Evolutionary conservation across 2,329 filamentous ascomycete genomes (phyloP).

Genomic region (Stemphylium vesicarium): DNA sequence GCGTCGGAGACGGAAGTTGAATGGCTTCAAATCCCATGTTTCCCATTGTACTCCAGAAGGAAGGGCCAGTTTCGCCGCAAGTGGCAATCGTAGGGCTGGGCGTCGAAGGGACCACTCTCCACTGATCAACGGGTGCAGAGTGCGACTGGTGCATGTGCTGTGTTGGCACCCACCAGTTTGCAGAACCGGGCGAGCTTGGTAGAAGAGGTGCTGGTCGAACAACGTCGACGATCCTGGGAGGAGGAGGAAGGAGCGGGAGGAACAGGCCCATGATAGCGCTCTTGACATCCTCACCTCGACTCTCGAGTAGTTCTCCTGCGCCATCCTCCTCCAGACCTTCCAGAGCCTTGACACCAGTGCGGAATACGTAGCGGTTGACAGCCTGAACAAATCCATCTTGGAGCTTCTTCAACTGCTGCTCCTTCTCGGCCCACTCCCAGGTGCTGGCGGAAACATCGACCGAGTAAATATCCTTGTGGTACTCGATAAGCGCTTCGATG

Average conservation of each 20-base stretch:
- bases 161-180: constrained; percentile 79
- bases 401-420: constrained; percentile 93
- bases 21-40: constrained; percentile 69
- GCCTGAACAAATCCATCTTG: constrained; percentile 97
- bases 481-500: constrained; percentile 90
- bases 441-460: constrained; percentile 87
- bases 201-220: constrained; percentile 85
- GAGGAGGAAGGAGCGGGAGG: constrained; percentile 82
- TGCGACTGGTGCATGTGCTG: constrained; percentile 65
- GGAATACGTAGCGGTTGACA: constrained; percentile 96
- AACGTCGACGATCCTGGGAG: constrained; percentile 87
- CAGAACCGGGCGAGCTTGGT: constrained; percentile 76
- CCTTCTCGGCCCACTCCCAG: constrained; percentile 96
- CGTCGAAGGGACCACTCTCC: constrained; percentile 90
- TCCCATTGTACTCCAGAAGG: constrained; percentile 77
- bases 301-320: constrained; percentile 87
- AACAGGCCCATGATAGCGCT: constrained; percentile 82
- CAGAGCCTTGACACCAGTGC: constrained; percentile 83
- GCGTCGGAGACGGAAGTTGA: constrained; percentile 75
- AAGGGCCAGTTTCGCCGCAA: constrained; percentile 72
- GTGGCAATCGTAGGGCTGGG: constrained; percentile 73
- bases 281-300: constrained; percentile 94
- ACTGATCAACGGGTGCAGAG: constrained; percentile 78
- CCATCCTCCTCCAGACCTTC: constrained; percentile 98
- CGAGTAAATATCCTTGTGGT: constrained; percentile 95